Evolutionary conservation across 495 filamentous ascomycete genomes (phyloP).

Genomic region (Lasiosphaeria miniovina): DNA sequence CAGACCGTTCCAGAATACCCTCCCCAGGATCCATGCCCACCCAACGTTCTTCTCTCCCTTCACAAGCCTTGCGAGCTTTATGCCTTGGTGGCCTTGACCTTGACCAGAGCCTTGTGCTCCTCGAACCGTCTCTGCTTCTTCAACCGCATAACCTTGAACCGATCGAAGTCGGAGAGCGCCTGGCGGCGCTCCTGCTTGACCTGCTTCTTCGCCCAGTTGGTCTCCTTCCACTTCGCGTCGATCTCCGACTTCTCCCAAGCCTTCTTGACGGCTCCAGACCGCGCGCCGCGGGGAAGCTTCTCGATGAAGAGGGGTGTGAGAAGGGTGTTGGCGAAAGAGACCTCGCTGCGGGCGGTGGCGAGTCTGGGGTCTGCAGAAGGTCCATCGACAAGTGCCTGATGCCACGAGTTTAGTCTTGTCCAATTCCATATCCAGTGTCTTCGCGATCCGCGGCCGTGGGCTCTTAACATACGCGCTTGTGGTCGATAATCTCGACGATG

Average conservation of each 20-base stretch:
- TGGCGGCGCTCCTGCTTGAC: conserved; percentile 77
- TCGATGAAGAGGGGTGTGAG: conserved; percentile 87
- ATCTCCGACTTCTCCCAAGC: conserved; percentile 84
- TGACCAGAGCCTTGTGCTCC: conserved; percentile 87
- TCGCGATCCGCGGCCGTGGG: conserved; percentile 6
- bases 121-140: conserved; percentile 98
- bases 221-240: conserved; percentile 85
- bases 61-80: conserved; percentile 29
- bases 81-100: conserved; percentile 55
- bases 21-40: conserved; percentile 38
- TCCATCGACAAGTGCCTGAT: conserved; percentile 90
- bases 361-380: conserved; percentile 72
- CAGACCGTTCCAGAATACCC: conserved; percentile 44
- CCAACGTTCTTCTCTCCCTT: conserved; percentile 28
- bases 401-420: conserved; percentile 31
- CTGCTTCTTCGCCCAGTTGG: conserved; percentile 86
- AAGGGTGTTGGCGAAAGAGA: conserved; percentile 74
- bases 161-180: conserved; percentile 94
- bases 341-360: conserved; percentile 78
- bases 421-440: conserved; percentile 9
- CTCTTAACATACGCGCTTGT: conserved; percentile 87
- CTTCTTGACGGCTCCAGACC: conserved; percentile 75
- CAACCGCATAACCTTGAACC: conserved; percentile 97
- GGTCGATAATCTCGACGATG: conserved; percentile 99
- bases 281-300: conserved; percentile 82